Base-by-base conservation (phyloP, 345 rosid genomes). In the Ceriops decandra region DNA sequence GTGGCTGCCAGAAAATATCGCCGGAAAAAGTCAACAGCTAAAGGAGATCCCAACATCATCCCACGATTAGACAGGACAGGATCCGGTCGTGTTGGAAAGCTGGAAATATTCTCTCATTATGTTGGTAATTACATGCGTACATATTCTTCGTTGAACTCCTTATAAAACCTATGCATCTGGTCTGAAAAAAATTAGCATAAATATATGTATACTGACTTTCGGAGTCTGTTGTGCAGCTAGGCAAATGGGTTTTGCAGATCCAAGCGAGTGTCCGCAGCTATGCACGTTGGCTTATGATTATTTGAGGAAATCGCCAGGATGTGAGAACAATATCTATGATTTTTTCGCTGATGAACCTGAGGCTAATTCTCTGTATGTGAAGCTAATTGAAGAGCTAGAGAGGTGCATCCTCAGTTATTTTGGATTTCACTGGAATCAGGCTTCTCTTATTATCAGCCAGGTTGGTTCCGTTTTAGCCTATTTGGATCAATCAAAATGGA, bases 381-480 rank as follows among this genome's bases (percentile, higher is more conserved):
- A 88, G 82, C 90, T 95, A 15, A 88, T 89, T n/a, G 96, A 91
- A 74, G 99, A 95, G 79, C 79, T 95, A 31, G 96, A 95, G 71
- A 85, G 95, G 77, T 95, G 99, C 65, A 95, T 86, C 35, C 88
- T 95, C 7, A 91, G 90, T 65, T 95, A 95, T 76, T 95, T 91
- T 76, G 96, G 91, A 0, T 91, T 77, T 66, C 95, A 91, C 57
- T 95, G 99, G 97, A 83, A 78, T 62, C 91, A 87, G 46, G 88
- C 89, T 22, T 87, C 88, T 70, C 80, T 81, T 60, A 79, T 88
- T 84, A 83, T 93, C 76, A 86, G 83, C 70, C 92, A 93, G 96
- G 97, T 90, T 11, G 15, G 15, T 5, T n/a, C 9, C 1, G 3
- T 13, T 13, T 7, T 22, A 7, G 11, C 58, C 4, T 7, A 19